Percentiles rank a stretch among this genome's conserved stretches.
Conservation (phyloP, 768 basidiomycete species). For the Nevesoporus exiguus region DNA sequence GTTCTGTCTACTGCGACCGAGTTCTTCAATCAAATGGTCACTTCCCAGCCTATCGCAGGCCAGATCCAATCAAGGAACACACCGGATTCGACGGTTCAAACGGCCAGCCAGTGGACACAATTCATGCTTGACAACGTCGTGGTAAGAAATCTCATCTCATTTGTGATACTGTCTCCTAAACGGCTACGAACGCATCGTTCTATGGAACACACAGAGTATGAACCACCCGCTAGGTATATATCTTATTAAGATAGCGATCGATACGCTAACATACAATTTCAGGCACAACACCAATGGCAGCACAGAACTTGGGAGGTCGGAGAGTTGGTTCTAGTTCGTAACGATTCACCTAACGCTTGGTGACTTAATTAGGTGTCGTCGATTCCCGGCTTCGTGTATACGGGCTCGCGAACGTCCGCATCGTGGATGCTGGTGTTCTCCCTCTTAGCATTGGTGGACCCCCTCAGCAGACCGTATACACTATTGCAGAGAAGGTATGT, state of each 20-base stretch:
- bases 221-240: neutral
- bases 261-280: neutral
- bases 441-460: neutral
- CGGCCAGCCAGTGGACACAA: neutral
- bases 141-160: neutral
- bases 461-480: neutral
- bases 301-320: neutral
- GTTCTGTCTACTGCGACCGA: neutral
- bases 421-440: neutral
- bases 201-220: neutral
- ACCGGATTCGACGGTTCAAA: neutral
- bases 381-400: neutral
- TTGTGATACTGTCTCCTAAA: neutral
- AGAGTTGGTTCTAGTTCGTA: neutral
- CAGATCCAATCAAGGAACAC: neutral
- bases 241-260: neutral
- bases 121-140: neutral
- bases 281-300: conserved; percentile 5
- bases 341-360: neutral
- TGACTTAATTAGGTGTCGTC: neutral
- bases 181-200: neutral
- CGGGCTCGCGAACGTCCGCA: neutral
- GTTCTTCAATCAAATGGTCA: neutral
- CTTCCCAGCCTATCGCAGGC: neutral
- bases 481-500: neutral